Conservation (phyloP, 208 protist genomes). For the Trypanosoma platydactyli region DNA sequence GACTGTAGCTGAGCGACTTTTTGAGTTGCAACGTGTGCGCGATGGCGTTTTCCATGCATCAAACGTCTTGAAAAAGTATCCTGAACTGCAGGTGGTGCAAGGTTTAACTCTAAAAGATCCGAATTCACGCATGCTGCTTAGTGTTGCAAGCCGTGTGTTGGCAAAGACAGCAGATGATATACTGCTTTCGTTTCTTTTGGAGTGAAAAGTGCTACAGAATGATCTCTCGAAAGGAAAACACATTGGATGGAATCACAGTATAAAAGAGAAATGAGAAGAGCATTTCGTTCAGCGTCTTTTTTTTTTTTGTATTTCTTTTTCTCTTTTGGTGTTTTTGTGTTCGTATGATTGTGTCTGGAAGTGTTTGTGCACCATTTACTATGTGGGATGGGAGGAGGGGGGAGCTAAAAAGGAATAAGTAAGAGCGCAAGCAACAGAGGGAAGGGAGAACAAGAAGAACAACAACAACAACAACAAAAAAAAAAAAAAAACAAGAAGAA, state of each 20-base stretch:
- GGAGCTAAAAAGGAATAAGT: no score
- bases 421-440: no score
- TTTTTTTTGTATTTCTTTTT: conserved; percentile 15
- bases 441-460: background rate
- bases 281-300: conserved; percentile 12
- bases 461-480: background rate
- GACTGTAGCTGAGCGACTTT: conserved; percentile 72
- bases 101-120: conserved; percentile 37
- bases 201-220: conserved; percentile 1
- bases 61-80: conserved; percentile 42
- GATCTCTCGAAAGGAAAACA: background rate
- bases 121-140: conserved; percentile 28
- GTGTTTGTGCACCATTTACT: no score
- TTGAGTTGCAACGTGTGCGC: conserved; percentile 53
- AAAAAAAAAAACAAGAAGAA: background rate
- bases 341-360: no score
- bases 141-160: conserved; percentile 13
- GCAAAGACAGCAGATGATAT: conserved; percentile 14
- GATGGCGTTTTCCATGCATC: conserved; percentile 43
- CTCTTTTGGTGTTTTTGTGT: conserved; percentile 1
- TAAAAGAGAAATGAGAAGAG: no score
- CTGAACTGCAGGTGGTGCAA: conserved; percentile 60
- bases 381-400: no score
- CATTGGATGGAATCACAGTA: no score
- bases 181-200: conserved; percentile 27